Percentiles rank a stretch among this genome's conserved stretches.
phyloP scores from a whole-genome alignment of 305 asterid genomes.

The Fraxinus ornus region DNA sequence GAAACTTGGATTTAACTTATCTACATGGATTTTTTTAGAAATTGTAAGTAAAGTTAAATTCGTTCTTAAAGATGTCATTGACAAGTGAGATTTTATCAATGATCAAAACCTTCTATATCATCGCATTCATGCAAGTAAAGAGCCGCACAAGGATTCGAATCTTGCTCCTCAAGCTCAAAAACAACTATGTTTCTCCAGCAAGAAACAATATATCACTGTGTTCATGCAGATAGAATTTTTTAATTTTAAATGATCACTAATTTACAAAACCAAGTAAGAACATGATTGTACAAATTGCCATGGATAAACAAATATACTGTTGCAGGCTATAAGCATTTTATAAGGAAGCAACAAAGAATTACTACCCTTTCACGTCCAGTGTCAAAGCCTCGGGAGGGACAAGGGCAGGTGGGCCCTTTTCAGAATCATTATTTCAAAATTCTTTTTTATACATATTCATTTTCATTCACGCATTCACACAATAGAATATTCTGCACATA shows the following conservation, averaged over 20 bases:
- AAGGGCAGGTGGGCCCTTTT: conserved; percentile 37
- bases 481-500: too few relatives aligned
- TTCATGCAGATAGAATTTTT: not conserved
- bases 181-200: not conserved
- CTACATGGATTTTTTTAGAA: too few relatives aligned
- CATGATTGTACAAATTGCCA: not conserved
- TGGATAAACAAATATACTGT: conserved; percentile 14
- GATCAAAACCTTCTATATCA: not conserved
- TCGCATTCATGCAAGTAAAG: not conserved
- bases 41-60: too few relatives aligned
- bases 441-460: too few relatives aligned
- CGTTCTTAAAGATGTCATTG: too few relatives aligned
- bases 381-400: conserved; percentile 74
- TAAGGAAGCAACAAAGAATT: not conserved
- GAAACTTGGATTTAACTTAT: too few relatives aligned
- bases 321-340: not conserved
- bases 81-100: too few relatives aligned
- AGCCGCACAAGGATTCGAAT: not conserved
- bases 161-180: not conserved
- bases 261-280: not conserved
- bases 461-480: too few relatives aligned
- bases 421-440: too few relatives aligned
- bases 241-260: not conserved
- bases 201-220: not conserved
- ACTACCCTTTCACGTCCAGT: conserved; percentile 74